phyloP scores from a whole-genome alignment of 1,284 basidiomycete species.

The Ceratobasidium papillatum region DNA sequence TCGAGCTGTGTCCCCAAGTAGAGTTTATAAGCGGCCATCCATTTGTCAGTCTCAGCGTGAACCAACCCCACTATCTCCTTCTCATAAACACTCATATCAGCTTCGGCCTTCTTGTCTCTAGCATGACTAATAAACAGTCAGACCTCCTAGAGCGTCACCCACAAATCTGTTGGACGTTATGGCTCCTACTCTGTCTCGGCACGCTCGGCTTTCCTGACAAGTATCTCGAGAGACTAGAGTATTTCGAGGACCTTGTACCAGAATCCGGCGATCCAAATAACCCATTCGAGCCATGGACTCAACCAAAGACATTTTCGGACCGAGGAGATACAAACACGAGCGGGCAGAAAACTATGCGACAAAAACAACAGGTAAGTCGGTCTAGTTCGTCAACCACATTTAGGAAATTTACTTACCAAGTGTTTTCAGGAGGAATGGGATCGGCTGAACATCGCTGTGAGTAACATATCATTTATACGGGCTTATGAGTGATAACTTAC shows the following conservation, averaged over 20 bases:
- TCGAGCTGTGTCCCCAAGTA: not conserved
- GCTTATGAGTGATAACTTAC: not conserved
- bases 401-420: not conserved
- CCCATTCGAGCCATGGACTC: not conserved
- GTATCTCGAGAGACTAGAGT: slow-evolving; percentile 12
- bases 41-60: no score
- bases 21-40: not conserved
- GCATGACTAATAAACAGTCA: no score
- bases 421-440: slow-evolving; percentile 24
- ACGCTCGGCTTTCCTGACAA: slow-evolving; percentile 26
- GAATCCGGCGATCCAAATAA: not conserved
- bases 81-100: no score
- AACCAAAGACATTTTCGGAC: slow-evolving; percentile 9
- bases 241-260: slow-evolving; percentile 16
- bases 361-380: slow-evolving; percentile 27
- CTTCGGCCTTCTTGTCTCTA: no score
- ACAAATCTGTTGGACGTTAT: not conserved
- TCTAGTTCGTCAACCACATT: not conserved
- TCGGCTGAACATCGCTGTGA: slow-evolving; percentile 15
- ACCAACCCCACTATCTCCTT: no score
- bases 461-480: not conserved
- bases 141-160: not conserved
- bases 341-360: slow-evolving; percentile 24
- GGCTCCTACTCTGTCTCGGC: not conserved
- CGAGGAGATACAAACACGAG: not conserved